Conservation (phyloP, 768 basidiomycete genomes). For the Serendipita vermifera region DNA sequence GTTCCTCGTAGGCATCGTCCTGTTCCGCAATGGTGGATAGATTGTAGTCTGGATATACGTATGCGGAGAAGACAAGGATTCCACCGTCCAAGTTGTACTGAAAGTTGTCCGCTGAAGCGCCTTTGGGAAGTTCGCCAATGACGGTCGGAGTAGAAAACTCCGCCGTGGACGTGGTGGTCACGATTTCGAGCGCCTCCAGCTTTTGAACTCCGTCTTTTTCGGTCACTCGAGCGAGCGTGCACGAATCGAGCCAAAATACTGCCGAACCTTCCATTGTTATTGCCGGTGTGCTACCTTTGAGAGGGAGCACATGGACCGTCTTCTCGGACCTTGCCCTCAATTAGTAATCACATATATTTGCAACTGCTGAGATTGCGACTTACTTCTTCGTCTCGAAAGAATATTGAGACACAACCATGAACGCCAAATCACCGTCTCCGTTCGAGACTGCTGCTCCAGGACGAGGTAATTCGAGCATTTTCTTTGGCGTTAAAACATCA, state of each 20-base stretch:
- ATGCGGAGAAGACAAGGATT: constrained; percentile 71
- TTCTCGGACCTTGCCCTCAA: constrained; percentile 48
- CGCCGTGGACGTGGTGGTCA: constrained; percentile 20
- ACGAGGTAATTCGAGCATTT: constrained; percentile 55
- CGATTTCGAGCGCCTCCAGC: constrained; percentile 47
- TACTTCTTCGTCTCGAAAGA: constrained; percentile 64
- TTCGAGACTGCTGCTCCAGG: constrained; percentile 59
- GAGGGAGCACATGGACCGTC: constrained; percentile 7
- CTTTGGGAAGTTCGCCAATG: constrained; percentile 56
- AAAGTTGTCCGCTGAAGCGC: constrained; percentile 51
- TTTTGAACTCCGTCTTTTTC: constrained; percentile 38
- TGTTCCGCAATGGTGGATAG: constrained; percentile 53
- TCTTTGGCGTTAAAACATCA: constrained; percentile 54
- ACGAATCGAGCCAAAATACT: constrained; percentile 62
- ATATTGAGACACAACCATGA: constrained; percentile 54
- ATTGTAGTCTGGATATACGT: constrained; percentile 64
- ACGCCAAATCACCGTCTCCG: constrained; percentile 48
- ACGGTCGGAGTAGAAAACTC: constrained; percentile 29
- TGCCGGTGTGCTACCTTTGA: not conserved
- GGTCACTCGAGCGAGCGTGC: constrained; percentile 59
- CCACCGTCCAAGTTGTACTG: constrained; percentile 43
- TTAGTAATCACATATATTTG: too few relatives aligned
- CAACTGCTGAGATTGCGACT: constrained; percentile 18
- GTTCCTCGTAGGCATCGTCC: constrained; percentile 57
- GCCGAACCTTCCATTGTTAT: constrained; percentile 23